These are phyloP conservation scores for Nicotiana tabacum DNA, from an alignment of 257 asterid genomes.

Conservation along the genomic window DNA sequence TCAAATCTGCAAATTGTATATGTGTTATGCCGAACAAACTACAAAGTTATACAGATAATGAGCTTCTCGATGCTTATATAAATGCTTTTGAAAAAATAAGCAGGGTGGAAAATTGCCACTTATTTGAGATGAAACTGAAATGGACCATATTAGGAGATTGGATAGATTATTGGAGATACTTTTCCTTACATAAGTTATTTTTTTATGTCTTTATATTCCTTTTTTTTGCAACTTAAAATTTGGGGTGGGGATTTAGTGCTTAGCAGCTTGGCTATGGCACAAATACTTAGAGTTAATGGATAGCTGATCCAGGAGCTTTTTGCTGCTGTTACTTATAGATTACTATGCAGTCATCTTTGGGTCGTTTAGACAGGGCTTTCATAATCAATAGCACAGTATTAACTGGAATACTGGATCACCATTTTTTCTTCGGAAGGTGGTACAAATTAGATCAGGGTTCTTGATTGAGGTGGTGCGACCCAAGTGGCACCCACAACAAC, in stretches of 20 bases:
- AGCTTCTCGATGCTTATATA: background rate
- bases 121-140: background rate
- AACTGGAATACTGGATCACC: background rate
- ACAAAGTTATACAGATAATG: background rate
- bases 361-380: background rate
- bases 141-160: background rate
- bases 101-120: background rate
- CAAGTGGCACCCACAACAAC: background rate
- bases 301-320: background rate
- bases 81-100: background rate
- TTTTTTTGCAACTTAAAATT: background rate
- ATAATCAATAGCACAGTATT: background rate
- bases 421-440: background rate
- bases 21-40: background rate
- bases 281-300: background rate
- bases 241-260: background rate
- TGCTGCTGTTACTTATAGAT: background rate
- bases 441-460: background rate
- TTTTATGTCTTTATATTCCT: background rate
- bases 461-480: background rate
- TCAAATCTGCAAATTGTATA: background rate
- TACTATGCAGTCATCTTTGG: background rate
- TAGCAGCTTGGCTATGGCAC: background rate
- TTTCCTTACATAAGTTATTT: background rate
- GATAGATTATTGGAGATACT: background rate